Evolutionary conservation across 257 asterid species (phyloP).

Genomic region (Anisodus tanguticus): DNA sequence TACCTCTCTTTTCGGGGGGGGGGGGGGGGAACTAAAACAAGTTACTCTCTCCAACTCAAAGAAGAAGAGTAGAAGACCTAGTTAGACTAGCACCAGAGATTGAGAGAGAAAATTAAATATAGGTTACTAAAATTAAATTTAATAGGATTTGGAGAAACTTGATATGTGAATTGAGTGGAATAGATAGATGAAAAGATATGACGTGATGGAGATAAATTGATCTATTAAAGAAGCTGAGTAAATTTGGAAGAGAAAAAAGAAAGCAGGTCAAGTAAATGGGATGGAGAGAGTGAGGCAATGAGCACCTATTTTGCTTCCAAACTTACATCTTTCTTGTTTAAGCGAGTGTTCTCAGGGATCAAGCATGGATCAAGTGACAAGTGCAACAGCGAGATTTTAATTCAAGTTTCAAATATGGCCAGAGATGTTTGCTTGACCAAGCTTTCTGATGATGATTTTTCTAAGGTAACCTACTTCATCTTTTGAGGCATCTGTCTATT

Average conservation of each 20-base stretch:
- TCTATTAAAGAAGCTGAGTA: slow-evolving; percentile 21
- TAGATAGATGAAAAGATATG: not conserved
- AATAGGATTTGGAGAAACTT: not conserved
- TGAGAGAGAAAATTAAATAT: slow-evolving; percentile 6
- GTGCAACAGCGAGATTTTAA: slow-evolving; percentile 41
- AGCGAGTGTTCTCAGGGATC: slow-evolving; percentile 49
- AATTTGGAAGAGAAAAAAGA: not conserved
- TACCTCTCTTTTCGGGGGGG: not conserved
- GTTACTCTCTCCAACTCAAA: not conserved
- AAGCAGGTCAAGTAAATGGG: slow-evolving; percentile 20
- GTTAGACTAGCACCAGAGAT: not conserved
- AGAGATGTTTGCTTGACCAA: slow-evolving; percentile 42
- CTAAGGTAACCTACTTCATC: slow-evolving; percentile 46
- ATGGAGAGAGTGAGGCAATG: not conserved
- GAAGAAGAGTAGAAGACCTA: not conserved
- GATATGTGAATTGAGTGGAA: not conserved
- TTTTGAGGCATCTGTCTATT: slow-evolving; percentile 12
- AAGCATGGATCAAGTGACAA: slow-evolving; percentile 39
- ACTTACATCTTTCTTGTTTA: slow-evolving; percentile 26
- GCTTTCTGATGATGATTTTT: slow-evolving; percentile 55
- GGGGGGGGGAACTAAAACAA: not conserved
- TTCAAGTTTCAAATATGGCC: slow-evolving; percentile 48
- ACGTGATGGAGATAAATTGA: slow-evolving; percentile 6
- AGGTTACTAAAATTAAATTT: not conserved
- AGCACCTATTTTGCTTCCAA: slow-evolving; percentile 22